Evolutionary conservation across 2,329 filamentous ascomycete genomes (phyloP), one percentile per base, ranked within the genome.

Genomic region (Fusarium torulosum): DNA sequence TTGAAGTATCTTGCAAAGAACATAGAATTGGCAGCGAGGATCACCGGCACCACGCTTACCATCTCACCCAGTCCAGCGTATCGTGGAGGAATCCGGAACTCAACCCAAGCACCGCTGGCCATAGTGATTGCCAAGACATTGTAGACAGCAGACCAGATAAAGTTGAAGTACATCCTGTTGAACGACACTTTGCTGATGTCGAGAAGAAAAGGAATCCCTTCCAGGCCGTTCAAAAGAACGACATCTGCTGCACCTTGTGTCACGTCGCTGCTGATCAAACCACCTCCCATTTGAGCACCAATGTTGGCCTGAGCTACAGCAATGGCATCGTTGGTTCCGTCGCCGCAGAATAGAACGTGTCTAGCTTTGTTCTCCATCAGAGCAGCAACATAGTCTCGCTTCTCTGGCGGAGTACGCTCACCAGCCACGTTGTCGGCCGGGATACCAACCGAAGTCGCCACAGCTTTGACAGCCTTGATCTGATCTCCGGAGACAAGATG

Each of bases 21-120:
- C 58, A 61, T 61, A 0, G 55, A 53, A 21, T 60, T 53, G 0
- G 58, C 58, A 1, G 58, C 58, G 2, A 61, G 27, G 7, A 61
- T 40, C 0, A 61, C 55, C 4, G 58, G 58, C 0, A 61, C 40
- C 1, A 61, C 58, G 14, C 58, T 61, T 0, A 60, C 55, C 58
- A 60, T 61, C 21, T 61, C 58, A 14, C 58, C 58, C 10, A 61
- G 20, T 0, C 58, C 58, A 25, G 58, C 58, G 37, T 53, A 61
- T 1, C 58, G 19, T 3, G 58, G 58, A 0, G 55, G 55, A 21
- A 61, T 61, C 0, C 58, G 14, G 11, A 61, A 61, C 40, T 60
- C 27, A 13, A 61, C 58, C 55, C 58, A 61, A 9, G 58, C 58
- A 2, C 58, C 58, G 2, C 58, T 61, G 3, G 58, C 58, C 58